phyloP scores from a whole-genome alignment of 352 stramenopile species.

The Phytophthora fragariae region DNA sequence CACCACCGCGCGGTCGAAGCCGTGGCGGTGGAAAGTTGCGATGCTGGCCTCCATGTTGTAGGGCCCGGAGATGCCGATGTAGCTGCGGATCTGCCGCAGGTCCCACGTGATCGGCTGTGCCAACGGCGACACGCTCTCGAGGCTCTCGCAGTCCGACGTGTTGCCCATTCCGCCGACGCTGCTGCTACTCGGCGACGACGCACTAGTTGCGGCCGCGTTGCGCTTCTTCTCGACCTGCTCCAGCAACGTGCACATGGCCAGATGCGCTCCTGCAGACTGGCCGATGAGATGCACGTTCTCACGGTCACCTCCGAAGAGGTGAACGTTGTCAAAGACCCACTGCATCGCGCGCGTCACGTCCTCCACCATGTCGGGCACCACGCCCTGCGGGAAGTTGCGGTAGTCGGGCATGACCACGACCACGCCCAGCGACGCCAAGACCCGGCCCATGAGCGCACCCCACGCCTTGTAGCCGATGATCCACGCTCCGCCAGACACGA shows the following conservation, averaged over 20 bases:
- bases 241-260: constrained; percentile 79
- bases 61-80: constrained; percentile 88
- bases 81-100: constrained; percentile 72
- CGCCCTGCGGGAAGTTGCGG: constrained; percentile 90
- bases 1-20: constrained; percentile 80
- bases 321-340: constrained; percentile 90
- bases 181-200: constrained; percentile 22
- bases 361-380: constrained; percentile 91
- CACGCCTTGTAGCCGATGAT: constrained; percentile 95
- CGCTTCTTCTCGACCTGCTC: constrained; percentile 72
- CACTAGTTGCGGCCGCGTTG: constrained; percentile 15
- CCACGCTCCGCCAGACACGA: constrained; percentile 91
- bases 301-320: constrained; percentile 86
- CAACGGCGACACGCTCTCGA: constrained; percentile 41
- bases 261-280: constrained; percentile 91
- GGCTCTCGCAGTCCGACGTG: constrained; percentile 45
- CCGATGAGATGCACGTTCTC: constrained; percentile 88
- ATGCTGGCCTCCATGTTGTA: constrained; percentile 87
- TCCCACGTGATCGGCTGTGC: constrained; percentile 62
- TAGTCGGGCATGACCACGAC: constrained; percentile 94
- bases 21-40: constrained; percentile 83
- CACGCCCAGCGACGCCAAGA: constrained; percentile 74
- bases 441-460: constrained; percentile 86
- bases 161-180: constrained; percentile 38
- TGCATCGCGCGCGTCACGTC: constrained; percentile 86